Base-by-base conservation (phyloP, 2,329 filamentous ascomycete species). In the Phialophora expanda region DNA sequence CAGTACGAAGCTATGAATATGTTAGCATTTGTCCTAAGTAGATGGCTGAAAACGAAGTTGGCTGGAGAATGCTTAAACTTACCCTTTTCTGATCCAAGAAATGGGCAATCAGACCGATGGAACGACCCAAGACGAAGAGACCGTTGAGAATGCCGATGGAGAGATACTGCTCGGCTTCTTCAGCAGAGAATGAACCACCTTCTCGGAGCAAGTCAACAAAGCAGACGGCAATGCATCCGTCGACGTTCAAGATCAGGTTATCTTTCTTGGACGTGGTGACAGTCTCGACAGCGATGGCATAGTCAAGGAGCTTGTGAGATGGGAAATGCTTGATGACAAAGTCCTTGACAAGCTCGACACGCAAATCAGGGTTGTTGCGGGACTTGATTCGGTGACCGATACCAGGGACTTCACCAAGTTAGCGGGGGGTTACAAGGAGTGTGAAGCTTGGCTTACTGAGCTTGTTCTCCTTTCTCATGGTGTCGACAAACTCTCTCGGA, bases 181-280 rank as follows among this genome's bases (percentile, higher is more conserved):
- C 95, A 56, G 88, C 80, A 73, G 90, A 94, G 87, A 99, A 99
- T 63, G 95, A 94, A 80, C 95, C 95, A 79, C 93, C 97, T 88
- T 97, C 97, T 82, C 95, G 92, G 82, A 99, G 86, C 70, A 99
- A 86, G 77, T 99, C 95, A 72, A 99, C 93, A 78, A 99, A 99
- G 90, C 93, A 97, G 79, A 99, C 95, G 12, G 64, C 64, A 77
- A 99, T 91, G 53, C 63, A 68, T 20, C 66, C 66, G 24, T 68
- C 95, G 66, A 99, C 95, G 86, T 99, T 99, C 76, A 99, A 89
- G 75, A 99, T 99, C 74, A 99, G 88, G 87, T 98, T 99, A 85
- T 99, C 95, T 88, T 99, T 99, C 91, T 99, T 99, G 72, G 93
- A 97, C 58, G 95, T 99, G 63, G 95, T 99, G 71, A 99, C 95